Evolutionary conservation across 208 protist species (phyloP), one percentile per base, ranked within the genome.

Genomic region (Leptomonas seymouri): DNA sequence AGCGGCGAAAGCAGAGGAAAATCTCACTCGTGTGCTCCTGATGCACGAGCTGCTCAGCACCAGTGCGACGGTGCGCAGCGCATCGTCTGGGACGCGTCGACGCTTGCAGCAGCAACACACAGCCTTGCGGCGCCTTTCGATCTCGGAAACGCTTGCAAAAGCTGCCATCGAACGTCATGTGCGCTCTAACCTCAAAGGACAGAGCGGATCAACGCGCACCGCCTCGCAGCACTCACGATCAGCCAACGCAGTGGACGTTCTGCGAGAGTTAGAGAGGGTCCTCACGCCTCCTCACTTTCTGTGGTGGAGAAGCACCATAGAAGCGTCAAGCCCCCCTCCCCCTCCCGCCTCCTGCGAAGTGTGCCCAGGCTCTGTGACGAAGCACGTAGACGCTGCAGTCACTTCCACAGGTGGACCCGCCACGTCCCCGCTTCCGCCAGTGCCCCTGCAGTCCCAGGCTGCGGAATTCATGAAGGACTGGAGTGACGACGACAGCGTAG

Each of bases 1-100:
- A 23, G 51, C 23, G 11, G 62, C 61, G 9, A 66, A 89, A 25
- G 62, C 58, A 4, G 15, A 25, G 1, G 84, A 87, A 54, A 93
- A 90, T 76, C 69, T 71, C 50, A 83, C 71, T 27, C 74, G 83
- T 9, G 58, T 23, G 21, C 46, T 84, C 18, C 34, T 82, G 28
- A 12, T 51, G 18, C 67, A 87, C 1, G 74, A 84, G 46, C 55
- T 80, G 0, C 21, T 25, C 11, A 41, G 54, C 16, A 68, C 62
- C n/a, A 84, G 57, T 42, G 48, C 31, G 12, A 58, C 30, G 0
- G 64, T 62, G 49, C 70, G 57, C 14, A 6, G 1, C n/a, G 73
- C 82, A 23, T 80, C 70, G 7, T 28, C 53, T 0, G 34, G 8
- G 8, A 42, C 75, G 23, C 68, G 71, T 6, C 63, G 21, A 0